These are phyloP conservation scores for grape (Vitis vinifera) DNA, from an alignment of 164 flowering plant species.

Conservation along the genomic window DNA sequence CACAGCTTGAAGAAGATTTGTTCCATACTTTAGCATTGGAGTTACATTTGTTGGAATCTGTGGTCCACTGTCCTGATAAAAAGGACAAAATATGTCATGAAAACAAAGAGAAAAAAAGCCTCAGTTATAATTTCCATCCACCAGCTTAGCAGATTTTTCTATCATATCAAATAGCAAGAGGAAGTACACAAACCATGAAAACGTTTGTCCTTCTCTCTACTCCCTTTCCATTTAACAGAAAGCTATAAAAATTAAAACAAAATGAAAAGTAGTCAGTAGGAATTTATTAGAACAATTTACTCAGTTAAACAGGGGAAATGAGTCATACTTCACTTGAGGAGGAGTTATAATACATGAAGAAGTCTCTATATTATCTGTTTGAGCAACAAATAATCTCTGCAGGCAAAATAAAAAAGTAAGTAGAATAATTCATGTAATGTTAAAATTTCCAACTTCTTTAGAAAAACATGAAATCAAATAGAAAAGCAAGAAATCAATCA, in stretches of 20 bases:
- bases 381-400: conserved; percentile 79
- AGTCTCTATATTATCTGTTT: conserved; percentile 63
- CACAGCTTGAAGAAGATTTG: conserved; percentile 84
- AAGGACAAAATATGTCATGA: conserved; percentile 1
- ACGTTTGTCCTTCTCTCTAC: conserved; percentile 59
- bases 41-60: conserved; percentile 76
- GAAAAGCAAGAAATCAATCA: neutral
- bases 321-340: conserved; percentile 69
- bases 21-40: conserved; percentile 64
- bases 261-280: neutral
- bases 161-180: neutral
- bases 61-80: conserved; percentile 72
- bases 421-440: neutral
- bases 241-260: conserved; percentile 45
- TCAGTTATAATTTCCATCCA: neutral
- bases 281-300: neutral
- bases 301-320: conserved; percentile 2
- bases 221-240: conserved; percentile 77
- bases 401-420: conserved; percentile 9
- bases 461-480: neutral
- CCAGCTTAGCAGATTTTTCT: no score
- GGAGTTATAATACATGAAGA: conserved; percentile 85
- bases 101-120: neutral
- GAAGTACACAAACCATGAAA: conserved; percentile 51
- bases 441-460: neutral